Conservation (phyloP, 2,329 filamentous ascomycete genomes). For the Fusarium pilosicola region DNA sequence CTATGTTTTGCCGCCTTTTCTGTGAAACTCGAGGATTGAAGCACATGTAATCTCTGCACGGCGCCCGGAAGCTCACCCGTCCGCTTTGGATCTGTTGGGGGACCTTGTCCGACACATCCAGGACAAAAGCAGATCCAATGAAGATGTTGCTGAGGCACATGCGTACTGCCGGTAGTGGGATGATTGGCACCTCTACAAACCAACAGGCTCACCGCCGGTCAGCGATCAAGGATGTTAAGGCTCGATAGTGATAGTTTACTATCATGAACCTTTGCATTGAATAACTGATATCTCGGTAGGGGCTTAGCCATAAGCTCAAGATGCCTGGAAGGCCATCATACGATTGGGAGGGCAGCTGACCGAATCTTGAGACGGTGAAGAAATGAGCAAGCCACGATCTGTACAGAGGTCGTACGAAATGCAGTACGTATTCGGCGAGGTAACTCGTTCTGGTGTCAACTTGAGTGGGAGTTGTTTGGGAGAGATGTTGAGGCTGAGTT, state of each 20-base stretch:
- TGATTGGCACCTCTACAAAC: conserved; percentile 29
- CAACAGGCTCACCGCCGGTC: conserved; percentile 40
- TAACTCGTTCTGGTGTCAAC: conserved; percentile 1
- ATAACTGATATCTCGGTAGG: conserved; percentile 6
- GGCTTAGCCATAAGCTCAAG: conserved; percentile 3
- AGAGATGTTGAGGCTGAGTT: conserved; percentile 8
- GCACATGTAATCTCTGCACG: conserved; percentile 21
- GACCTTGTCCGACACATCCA: conserved; percentile 19
- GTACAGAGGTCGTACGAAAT: conserved; percentile 36
- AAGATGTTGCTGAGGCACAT: conserved; percentile 23
- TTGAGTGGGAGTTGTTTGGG: neutral
- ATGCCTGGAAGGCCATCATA: conserved; percentile 36
- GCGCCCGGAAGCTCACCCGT: conserved; percentile 24
- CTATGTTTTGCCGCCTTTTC: conserved; percentile 10
- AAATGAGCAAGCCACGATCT: conserved; percentile 34
- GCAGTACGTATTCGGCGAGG: conserved; percentile 26
- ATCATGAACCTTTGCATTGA: conserved; percentile 12
- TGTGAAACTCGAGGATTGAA: conserved; percentile 15
- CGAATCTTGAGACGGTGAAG: conserved; percentile 39
- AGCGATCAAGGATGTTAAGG: conserved; percentile 18
- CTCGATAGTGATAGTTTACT: neutral
- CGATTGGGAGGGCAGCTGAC: conserved; percentile 38
- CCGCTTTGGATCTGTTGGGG: conserved; percentile 7
- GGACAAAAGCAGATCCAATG: conserved; percentile 26
- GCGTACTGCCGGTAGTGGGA: conserved; percentile 31